Base-by-base conservation (phyloP, 176 grass and related monocot species). In the Oryza glaberrima region DNA sequence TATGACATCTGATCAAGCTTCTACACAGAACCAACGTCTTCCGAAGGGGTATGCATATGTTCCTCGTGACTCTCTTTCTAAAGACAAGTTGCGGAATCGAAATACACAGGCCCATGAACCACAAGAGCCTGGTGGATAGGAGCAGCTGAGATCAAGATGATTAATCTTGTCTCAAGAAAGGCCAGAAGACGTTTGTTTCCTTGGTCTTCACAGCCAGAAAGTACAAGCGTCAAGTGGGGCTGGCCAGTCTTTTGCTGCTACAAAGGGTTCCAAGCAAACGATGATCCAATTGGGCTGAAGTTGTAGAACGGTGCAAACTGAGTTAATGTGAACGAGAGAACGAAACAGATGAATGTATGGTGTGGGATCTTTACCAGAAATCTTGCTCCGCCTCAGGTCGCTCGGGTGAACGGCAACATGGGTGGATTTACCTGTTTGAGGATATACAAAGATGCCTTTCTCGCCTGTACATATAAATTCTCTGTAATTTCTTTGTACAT, bases 1-100 rank as follows among this genome's bases (percentile, higher is more conserved):
- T 67, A 96, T 99, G 94, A 96, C 92, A 68, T 99, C 94, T 65
- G 97, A 96, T 81, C 94, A 99, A 89, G 94, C 97, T 28, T 91
- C 84, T 44, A 93, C 88, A 32, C 94, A 96, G 78, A 99, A 96
- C 66, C 97, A 99, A 81, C 82, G 92, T 58, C 97, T 96, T 80
- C 94, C 97, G 15, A 94, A 94, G 65, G 97, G 97, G 69, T 99
- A 92, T 66, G 92, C 70, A 30, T 99, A 96, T 91, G 94, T 99
- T 36, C 97, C 97, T 73, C 84, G 94, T 80, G 93, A 92, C 25
- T 94, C 89, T 86, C 83, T 99, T 72, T 92, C 93, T 73, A 99
- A 99, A 94, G 97, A 99, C 40, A 94, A 89, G 69, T 72, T 63
- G 35, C 84, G 81, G 69, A 85, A 86, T 78, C 69, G 43, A 69